Base-by-base conservation (phyloP, 352 stramenopile species). In the Pythium graminicola region DNA sequence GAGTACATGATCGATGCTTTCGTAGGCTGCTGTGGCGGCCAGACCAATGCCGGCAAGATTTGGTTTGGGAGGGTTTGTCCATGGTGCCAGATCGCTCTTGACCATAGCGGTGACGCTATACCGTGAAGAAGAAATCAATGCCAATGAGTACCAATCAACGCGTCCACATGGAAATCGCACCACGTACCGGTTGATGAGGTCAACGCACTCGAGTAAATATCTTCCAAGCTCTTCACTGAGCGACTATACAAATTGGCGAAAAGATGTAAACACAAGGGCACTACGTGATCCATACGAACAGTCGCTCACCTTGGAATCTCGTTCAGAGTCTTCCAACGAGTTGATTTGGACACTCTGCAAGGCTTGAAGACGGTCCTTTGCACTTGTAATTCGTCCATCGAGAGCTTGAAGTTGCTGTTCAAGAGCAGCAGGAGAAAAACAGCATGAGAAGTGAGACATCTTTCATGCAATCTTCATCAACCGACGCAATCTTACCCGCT, bases 141-240 rank as follows among this genome's bases (percentile, higher is more conserved):
- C n/a, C 13, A 49, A 19, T 47, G 14, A 35, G 26, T 32, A 19
- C 9, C 14, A 11, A 10, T 27, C 16, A 1, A 42, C 22, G 24
- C 17, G 23, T 13, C 27, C 26, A 13, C 13, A 17, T 49, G 13
- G 42, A 17, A 33, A 6, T 26, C 24, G 4, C 27, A 41, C 11
- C 36, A 70, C 65, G 38, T 50, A 67, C 60, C 60, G 54, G 7
- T 73, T 57, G 23, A 79, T 67, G 14, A 76, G 61, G 23, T 51
- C 33, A 16, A 70, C 50, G 6, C 54, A 64, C 20, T 74, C 50
- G 35, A 47, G 32, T 5, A 79, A 24, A 29, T 64, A 62, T 2
- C 19, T 28, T 1, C 67, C 59, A 0, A 79, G 61, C 28, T 65
- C 67, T 17, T 58, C 19, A 31, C 60, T 73, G 10, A 73, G 47